Conservation (phyloP, 257 asterid species). For the Solanum pennellii region DNA sequence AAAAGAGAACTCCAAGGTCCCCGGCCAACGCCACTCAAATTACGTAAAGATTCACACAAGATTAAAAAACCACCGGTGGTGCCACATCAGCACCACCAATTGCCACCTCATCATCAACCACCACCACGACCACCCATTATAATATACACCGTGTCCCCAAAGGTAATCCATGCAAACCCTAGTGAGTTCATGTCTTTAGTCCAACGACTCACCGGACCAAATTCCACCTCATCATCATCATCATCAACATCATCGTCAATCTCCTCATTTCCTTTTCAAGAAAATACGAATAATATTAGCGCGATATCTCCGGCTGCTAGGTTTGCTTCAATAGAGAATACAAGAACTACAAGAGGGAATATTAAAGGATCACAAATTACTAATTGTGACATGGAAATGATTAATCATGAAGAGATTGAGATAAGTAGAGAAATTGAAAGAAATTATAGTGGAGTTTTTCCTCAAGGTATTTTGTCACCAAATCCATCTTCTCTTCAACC, state of each 20-base stretch:
- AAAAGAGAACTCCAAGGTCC: constrained; percentile 71
- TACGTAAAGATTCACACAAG: constrained; percentile 74
- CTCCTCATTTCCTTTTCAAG: constrained; percentile 1
- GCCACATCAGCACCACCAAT: constrained; percentile 9
- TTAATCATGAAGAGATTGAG: constrained; percentile 16
- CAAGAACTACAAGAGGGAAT: constrained; percentile 23
- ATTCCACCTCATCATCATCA: constrained; percentile 22
- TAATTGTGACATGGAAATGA: constrained; percentile 1
- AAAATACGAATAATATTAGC: not conserved
- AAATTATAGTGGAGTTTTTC: constrained; percentile 19
- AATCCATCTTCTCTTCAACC: constrained; percentile 73
- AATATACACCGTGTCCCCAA: constrained; percentile 89
- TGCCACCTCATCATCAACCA: constrained; percentile 5
- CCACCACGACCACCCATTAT: constrained; percentile 78
- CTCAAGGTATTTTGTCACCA: constrained; percentile 66
- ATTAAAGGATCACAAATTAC: not conserved
- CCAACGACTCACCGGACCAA: constrained; percentile 75
- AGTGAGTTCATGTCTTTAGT: constrained; percentile 94
- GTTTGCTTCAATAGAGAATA: constrained; percentile 51
- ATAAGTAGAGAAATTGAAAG: constrained; percentile 24
- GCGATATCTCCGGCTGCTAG: constrained; percentile 79
- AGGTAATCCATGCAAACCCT: constrained; percentile 88
- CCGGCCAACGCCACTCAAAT: constrained; percentile 71
- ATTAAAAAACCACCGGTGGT: constrained; percentile 68
- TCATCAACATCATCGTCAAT: constrained; percentile 3